Conservation (phyloP, 1,139 yeast species). For the Kodamaea plutei region DNA sequence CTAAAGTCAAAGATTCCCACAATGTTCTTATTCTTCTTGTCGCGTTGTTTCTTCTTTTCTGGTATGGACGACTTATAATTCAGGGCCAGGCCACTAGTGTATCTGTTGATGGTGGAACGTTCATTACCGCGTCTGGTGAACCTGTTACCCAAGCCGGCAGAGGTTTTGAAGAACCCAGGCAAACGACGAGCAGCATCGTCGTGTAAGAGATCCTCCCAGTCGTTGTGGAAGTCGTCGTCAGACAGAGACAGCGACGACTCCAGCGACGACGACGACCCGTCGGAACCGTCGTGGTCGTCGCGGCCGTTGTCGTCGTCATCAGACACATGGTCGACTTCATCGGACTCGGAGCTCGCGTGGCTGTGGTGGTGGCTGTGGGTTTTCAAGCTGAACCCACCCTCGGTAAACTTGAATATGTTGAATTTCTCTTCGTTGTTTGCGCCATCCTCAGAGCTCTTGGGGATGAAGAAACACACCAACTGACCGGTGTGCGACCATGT, state of each 20-base stretch:
- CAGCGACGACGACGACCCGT: slow-evolving; percentile 2
- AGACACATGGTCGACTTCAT: too few relatives aligned
- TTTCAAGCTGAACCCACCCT: slow-evolving; percentile 31
- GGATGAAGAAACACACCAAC: slow-evolving; percentile 78
- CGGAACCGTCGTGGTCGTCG: slow-evolving; percentile 5
- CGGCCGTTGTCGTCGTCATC: background rate
- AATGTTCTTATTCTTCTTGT: slow-evolving; percentile 40
- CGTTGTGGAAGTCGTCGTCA: slow-evolving; percentile 48
- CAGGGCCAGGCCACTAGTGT: slow-evolving; percentile 24
- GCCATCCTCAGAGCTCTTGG: slow-evolving; percentile 38
- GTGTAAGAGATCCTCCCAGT: slow-evolving; percentile 47
- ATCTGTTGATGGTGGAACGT: slow-evolving; percentile 20
- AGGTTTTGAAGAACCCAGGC: slow-evolving; percentile 42
- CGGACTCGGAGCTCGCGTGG: slow-evolving; percentile 2
- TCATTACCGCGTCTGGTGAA: slow-evolving; percentile 19
- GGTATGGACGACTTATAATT: slow-evolving; percentile 27
- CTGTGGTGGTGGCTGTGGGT: slow-evolving; percentile 6
- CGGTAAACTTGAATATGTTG: slow-evolving; percentile 37
- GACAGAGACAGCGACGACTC: slow-evolving; percentile 24
- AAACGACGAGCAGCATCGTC: slow-evolving; percentile 43
- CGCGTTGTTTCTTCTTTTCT: slow-evolving; percentile 15
- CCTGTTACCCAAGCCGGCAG: slow-evolving; percentile 38
- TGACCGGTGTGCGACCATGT: slow-evolving; percentile 79
- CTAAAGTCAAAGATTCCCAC: slow-evolving; percentile 65
- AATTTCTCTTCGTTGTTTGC: slow-evolving; percentile 29